Conservation (phyloP, 1,139 yeast species). For the Pichia cactophila region DNA sequence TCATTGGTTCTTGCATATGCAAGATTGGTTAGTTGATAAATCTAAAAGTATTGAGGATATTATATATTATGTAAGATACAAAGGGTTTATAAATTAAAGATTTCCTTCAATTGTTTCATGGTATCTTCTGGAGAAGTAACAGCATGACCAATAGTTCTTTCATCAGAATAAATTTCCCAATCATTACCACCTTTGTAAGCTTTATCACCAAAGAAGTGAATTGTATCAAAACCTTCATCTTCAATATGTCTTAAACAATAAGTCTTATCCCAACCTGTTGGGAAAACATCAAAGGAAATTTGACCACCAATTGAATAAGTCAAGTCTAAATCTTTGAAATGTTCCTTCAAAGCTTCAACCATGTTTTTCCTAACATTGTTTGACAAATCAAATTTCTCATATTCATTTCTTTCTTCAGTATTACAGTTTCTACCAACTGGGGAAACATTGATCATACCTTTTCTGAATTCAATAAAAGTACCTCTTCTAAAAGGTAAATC, state of each 20-base stretch:
- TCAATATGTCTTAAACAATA: slow-evolving; percentile 92
- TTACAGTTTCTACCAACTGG: slow-evolving; percentile 99
- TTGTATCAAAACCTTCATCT: slow-evolving; percentile 72
- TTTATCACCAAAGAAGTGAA: slow-evolving; percentile 99
- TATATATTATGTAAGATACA: neutral
- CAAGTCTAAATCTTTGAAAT: slow-evolving; percentile 75
- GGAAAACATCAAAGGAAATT: slow-evolving; percentile 98
- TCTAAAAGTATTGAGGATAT: neutral
- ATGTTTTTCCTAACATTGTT: slow-evolving; percentile 74
- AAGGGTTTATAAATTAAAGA: slow-evolving; percentile 38
- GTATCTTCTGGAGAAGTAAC: slow-evolving; percentile 88
- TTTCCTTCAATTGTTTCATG: slow-evolving; percentile 70
- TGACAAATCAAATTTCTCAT: slow-evolving; percentile 71
- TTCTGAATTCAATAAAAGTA: slow-evolving; percentile 96
- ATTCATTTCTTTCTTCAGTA: slow-evolving; percentile 86
- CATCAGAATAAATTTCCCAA: slow-evolving; percentile 87
- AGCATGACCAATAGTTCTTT: slow-evolving; percentile 92
- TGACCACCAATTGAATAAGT: slow-evolving; percentile 99
- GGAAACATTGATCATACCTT: slow-evolving; percentile 97
- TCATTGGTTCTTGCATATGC: slow-evolving; percentile 89
- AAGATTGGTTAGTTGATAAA: slow-evolving; percentile 56
- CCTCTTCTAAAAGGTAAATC: slow-evolving; percentile 96
- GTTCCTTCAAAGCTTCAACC: slow-evolving; percentile 75
- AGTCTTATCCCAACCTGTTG: slow-evolving; percentile 99
- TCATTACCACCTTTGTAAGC: slow-evolving; percentile 97